phyloP scores from a whole-genome alignment of 768 basidiomycete genomes.

The Rhizopogon sp. region DNA sequence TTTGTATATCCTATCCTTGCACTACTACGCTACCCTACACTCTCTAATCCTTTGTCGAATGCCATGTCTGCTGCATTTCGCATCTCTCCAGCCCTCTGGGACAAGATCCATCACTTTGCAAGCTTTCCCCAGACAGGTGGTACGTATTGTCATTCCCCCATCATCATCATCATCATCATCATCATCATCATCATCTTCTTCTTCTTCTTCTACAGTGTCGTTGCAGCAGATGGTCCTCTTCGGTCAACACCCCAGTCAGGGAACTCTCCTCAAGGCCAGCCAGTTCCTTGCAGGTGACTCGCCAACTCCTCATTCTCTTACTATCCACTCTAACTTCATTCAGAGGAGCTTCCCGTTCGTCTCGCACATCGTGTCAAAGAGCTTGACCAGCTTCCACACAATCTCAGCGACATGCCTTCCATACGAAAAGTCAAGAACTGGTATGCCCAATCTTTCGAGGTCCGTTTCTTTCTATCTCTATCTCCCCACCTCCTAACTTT shows the following conservation, averaged over 20 bases:
- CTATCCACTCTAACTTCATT: neutral
- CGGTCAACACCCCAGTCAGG: slow-evolving; percentile 93
- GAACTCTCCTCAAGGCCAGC: slow-evolving; percentile 87
- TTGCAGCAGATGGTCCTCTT: slow-evolving; percentile 98
- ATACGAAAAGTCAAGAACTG: slow-evolving; percentile 96
- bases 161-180: neutral
- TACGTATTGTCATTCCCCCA: slow-evolving; percentile 30
- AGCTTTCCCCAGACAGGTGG: slow-evolving; percentile 92
- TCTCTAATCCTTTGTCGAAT: neutral
- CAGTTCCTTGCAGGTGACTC: slow-evolving; percentile 79
- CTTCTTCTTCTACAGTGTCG: slow-evolving; percentile 53
- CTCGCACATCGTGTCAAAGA: slow-evolving; percentile 96
- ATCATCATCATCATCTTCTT: neutral
- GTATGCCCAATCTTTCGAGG: slow-evolving; percentile 99
- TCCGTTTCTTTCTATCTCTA: slow-evolving; percentile 30
- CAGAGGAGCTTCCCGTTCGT: slow-evolving; percentile 92
- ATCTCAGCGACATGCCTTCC: slow-evolving; percentile 84
- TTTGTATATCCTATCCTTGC: no score
- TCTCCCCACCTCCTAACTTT: slow-evolving; percentile 3
- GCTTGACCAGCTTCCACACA: slow-evolving; percentile 90
- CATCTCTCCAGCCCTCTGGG: slow-evolving; percentile 78
- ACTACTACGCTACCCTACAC: no score
- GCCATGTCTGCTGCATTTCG: slow-evolving; percentile 48
- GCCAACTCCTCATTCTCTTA: slow-evolving; percentile 7
- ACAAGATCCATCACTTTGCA: slow-evolving; percentile 86